These are phyloP conservation scores for Nectriaceae sp. DNA, from an alignment of 2,329 filamentous ascomycete species.

Conservation along the genomic window DNA sequence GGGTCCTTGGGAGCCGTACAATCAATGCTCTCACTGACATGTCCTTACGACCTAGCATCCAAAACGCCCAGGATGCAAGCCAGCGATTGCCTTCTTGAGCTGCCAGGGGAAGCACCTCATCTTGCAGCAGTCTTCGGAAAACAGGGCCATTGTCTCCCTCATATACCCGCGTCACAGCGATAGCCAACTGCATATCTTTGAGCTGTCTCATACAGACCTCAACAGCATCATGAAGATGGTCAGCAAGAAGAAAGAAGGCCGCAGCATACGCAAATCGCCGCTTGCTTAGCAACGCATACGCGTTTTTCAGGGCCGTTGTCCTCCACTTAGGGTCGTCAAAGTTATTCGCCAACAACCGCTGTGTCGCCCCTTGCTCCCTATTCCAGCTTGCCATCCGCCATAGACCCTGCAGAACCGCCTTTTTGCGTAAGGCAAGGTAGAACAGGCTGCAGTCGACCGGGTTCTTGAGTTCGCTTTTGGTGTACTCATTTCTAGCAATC, in stretches of 20 bases:
- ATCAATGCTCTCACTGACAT: conserved; percentile 84
- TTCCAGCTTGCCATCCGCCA: conserved; percentile 96
- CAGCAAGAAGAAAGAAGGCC: conserved; percentile 91
- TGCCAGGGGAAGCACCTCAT: conserved; percentile 77
- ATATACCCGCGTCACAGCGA: conserved; percentile 85
- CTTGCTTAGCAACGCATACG: conserved; percentile 91
- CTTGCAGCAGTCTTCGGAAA: conserved; percentile 71
- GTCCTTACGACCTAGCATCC: conserved; percentile 80
- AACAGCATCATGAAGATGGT: conserved; percentile 80
- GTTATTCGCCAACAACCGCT: conserved; percentile 82
- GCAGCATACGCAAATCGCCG: conserved; percentile 92
- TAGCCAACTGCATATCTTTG: conserved; percentile 84
- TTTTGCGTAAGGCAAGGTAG: conserved; percentile 90
- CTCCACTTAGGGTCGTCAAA: conserved; percentile 86
- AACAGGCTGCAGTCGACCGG: conserved; percentile 89
- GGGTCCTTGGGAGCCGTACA: conserved; percentile 49
- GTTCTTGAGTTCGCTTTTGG: conserved; percentile 82
- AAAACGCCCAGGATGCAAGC: conserved; percentile 95
- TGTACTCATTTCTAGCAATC: conserved; percentile 93
- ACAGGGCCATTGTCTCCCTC: conserved; percentile 81
- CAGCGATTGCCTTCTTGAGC: conserved; percentile 84
- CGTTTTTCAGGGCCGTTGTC: conserved; percentile 90
- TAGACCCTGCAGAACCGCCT: conserved; percentile 82
- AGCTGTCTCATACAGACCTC: conserved; percentile 86
- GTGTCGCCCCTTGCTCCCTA: conserved; percentile 79